Conservation (phyloP, 345 rosid species). For the Ceriops zippeliana region DNA sequence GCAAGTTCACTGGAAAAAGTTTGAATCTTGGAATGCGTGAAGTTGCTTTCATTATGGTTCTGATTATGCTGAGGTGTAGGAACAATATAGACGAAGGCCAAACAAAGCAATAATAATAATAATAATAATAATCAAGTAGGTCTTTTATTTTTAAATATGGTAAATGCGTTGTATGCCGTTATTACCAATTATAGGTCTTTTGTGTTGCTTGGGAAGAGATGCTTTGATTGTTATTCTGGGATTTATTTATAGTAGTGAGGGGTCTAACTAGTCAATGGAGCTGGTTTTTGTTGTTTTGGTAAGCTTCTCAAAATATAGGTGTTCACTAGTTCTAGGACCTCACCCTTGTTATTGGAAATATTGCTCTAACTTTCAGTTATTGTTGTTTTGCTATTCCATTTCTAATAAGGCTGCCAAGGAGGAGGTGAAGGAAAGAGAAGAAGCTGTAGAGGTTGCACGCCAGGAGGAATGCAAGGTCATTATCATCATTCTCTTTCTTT, state of each 20-base stretch:
- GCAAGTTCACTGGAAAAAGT: background rate
- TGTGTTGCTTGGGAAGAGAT: too few species aligned
- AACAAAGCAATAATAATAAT: too few species aligned
- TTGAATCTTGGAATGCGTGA: background rate
- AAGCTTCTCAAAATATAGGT: background rate
- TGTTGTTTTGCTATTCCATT: slow-evolving; percentile 8
- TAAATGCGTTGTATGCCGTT: too few species aligned
- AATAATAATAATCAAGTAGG: too few species aligned
- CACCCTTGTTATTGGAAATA: background rate
- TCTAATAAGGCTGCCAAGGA: slow-evolving; percentile 55
- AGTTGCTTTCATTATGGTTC: background rate
- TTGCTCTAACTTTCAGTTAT: background rate
- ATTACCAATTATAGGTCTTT: too few species aligned
- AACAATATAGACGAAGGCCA: too few species aligned
- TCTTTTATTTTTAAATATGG: too few species aligned
- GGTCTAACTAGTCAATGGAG: background rate
- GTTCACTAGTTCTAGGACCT: background rate
- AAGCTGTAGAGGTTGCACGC: slow-evolving; percentile 41
- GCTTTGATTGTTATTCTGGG: background rate
- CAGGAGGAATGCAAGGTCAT: slow-evolving; percentile 89
- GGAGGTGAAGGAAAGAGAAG: slow-evolving; percentile 60
- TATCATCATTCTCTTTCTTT: slow-evolving; percentile 7
- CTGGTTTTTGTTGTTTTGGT: background rate
- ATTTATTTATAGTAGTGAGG: background rate
- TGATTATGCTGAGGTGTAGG: too few species aligned